Percentiles rank a stretch among this genome's conserved stretches.
These are phyloP conservation scores for Castanea mollissima DNA, from an alignment of 306 rosid genomes.

Conservation along the genomic window DNA sequence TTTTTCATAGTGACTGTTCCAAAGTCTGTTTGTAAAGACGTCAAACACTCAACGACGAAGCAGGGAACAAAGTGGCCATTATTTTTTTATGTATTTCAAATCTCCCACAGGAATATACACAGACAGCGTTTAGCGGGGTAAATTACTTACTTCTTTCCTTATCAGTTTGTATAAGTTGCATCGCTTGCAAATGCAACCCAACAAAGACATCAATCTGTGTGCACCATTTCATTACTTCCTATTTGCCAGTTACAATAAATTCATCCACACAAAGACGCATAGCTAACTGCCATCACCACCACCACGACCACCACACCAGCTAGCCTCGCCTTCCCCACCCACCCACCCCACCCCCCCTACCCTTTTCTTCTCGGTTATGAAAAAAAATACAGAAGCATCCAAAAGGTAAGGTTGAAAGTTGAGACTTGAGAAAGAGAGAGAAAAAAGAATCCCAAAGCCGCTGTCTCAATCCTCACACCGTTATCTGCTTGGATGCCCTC, in stretches of 20 bases:
- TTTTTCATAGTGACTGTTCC: slow-evolving; percentile 8
- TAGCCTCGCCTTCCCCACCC: slow-evolving; percentile 24
- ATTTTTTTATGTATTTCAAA: not conserved
- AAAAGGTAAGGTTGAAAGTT: slow-evolving; percentile 43
- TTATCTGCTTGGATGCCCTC: slow-evolving; percentile 64
- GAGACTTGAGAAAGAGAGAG: slow-evolving; percentile 24
- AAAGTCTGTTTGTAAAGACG: slow-evolving; percentile 21
- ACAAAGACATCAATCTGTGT: not conserved
- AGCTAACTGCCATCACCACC: slow-evolving; percentile 47
- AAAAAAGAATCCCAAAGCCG: slow-evolving; percentile 49
- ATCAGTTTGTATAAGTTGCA: not conserved
- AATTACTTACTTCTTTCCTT: not conserved
- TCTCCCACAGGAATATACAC: too few relatives aligned
- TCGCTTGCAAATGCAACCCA: not conserved
- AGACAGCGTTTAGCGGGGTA: too few relatives aligned
- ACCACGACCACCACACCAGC: slow-evolving; percentile 13
- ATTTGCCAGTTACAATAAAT: slow-evolving; percentile 25
- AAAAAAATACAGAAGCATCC: slow-evolving; percentile 50
- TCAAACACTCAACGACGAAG: slow-evolving; percentile 30
- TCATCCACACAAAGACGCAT: slow-evolving; percentile 50
- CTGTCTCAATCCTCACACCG: slow-evolving; percentile 80
- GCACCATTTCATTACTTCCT: not conserved
- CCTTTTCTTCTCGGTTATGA: slow-evolving; percentile 28
- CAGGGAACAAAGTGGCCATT: not conserved
- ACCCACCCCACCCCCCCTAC: slow-evolving; percentile 1